Conservation (phyloP, 306 rosid genomes). For the Rosa rugosa region DNA sequence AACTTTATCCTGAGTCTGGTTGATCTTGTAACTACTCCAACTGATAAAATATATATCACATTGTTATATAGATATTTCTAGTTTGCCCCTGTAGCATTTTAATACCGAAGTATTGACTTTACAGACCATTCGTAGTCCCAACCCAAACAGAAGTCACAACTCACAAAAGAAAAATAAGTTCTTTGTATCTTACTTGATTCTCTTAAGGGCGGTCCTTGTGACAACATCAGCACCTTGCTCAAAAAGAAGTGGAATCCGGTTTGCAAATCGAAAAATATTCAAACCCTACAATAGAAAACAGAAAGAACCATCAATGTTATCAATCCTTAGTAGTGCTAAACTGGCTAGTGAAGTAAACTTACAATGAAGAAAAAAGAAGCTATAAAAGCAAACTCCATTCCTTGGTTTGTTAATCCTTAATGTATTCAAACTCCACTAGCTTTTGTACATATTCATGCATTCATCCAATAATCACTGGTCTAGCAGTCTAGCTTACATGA, state of each 20-base stretch:
- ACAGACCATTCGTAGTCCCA: neutral
- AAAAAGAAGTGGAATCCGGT: conserved; percentile 97
- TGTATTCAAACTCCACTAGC: neutral
- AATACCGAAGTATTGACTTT: neutral
- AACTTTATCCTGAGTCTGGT: conserved; percentile 89
- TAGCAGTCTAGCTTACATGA: neutral
- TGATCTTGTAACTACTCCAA: conserved; percentile 92
- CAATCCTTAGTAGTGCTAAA: neutral
- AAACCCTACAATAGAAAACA: conserved; percentile 63
- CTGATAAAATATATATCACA: conserved; percentile 36
- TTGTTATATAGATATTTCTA: conserved; percentile 14
- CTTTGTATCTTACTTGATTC: conserved; percentile 67
- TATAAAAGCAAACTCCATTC: neutral
- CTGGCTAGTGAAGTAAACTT: conserved; percentile 2
- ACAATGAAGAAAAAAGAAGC: neutral
- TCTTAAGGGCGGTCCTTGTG: conserved; percentile 87
- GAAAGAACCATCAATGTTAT: conserved; percentile 17
- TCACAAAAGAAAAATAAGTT: conserved; percentile 8
- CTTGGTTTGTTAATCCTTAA: neutral
- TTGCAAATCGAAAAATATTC: conserved; percentile 94
- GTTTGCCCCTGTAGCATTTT: neutral
- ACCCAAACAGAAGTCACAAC: conserved; percentile 6
- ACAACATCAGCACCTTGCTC: conserved; percentile 99
- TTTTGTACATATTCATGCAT: neutral
- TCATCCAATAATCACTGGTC: neutral